Evolutionary conservation across 208 protist species (phyloP).

Genomic region (Trypanosoma lewisi): DNA sequence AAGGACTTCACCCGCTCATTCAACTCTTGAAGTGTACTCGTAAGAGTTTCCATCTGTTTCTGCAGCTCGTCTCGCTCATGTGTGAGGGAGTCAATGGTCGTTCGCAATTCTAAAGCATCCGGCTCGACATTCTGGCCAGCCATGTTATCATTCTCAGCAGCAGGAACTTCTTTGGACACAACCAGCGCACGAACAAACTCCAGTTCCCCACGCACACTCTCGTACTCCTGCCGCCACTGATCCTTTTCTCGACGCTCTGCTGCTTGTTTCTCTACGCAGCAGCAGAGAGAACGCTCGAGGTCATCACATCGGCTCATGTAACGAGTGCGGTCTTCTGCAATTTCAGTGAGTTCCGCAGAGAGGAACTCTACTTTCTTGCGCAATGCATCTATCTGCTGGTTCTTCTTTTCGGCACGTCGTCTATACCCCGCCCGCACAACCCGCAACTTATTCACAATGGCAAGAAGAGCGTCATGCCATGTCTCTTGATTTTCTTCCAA

Average conservation of each 20-base stretch:
- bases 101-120: not conserved
- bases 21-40: not conserved
- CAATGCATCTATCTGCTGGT: not conserved
- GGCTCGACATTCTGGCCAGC: not conserved
- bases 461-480: constrained; percentile 4
- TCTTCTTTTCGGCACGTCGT: not conserved
- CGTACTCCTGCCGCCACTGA: constrained; percentile 5
- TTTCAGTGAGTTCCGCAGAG: not conserved
- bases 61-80: constrained; percentile 1
- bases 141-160: not conserved
- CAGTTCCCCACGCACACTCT: constrained; percentile 4
- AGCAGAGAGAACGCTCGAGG: constrained; percentile 16
- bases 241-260: not conserved
- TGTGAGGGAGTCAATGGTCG: not conserved
- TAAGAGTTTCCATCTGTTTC: not conserved
- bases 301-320: constrained; percentile 10
- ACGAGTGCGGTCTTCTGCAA: not conserved
- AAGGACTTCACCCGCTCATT: not conserved
- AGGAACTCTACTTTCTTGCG: not conserved
- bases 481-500: constrained; percentile 3
- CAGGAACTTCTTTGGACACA: not conserved
- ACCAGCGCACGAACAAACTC: not conserved
- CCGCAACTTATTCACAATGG: constrained; percentile 5
- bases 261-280: not conserved
- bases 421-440: not conserved